phyloP scores from a whole-genome alignment of 371 early-diverging fungal species.

The Mycotypha africana region DNA sequence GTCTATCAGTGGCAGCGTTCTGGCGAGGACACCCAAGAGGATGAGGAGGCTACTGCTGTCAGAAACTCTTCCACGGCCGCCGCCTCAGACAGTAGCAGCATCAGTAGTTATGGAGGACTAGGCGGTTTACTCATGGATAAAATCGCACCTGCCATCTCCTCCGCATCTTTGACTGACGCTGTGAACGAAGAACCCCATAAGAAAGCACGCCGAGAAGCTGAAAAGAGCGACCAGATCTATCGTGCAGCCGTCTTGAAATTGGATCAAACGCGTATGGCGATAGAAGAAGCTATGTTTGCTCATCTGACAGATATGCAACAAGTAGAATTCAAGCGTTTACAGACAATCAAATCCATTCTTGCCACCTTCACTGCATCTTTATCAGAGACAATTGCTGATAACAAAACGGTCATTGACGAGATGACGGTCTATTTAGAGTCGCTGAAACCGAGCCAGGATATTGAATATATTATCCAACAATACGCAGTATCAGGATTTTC shows the following conservation, averaged over 20 bases:
- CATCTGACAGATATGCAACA: conserved; percentile 58
- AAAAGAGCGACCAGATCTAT: conserved; percentile 62
- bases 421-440: conserved; percentile 68
- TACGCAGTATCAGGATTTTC: conserved; percentile 67
- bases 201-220: conserved; percentile 56
- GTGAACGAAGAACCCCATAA: conserved; percentile 46
- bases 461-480: conserved; percentile 71
- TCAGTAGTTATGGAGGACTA: conserved; percentile 10
- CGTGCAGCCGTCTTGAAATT: conserved; percentile 52
- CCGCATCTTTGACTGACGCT: too few relatives aligned
- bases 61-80: conserved; percentile 8
- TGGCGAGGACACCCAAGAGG: conserved; percentile 33
- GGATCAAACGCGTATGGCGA: conserved; percentile 61
- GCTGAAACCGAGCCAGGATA: conserved; percentile 68
- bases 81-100: neutral
- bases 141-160: conserved; percentile 12
- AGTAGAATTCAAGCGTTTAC: conserved; percentile 50
- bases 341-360: conserved; percentile 46
- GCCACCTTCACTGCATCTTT: conserved; percentile 55
- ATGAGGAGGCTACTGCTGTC: conserved; percentile 16
- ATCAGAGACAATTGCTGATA: conserved; percentile 49
- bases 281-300: conserved; percentile 67
- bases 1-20: conserved; percentile 67
- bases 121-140: conserved; percentile 31
- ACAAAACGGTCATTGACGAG: conserved; percentile 58